Base-by-base conservation (phyloP, 2,329 filamentous ascomycete species). In the Hymenotorrendiella dingleyae region DNA sequence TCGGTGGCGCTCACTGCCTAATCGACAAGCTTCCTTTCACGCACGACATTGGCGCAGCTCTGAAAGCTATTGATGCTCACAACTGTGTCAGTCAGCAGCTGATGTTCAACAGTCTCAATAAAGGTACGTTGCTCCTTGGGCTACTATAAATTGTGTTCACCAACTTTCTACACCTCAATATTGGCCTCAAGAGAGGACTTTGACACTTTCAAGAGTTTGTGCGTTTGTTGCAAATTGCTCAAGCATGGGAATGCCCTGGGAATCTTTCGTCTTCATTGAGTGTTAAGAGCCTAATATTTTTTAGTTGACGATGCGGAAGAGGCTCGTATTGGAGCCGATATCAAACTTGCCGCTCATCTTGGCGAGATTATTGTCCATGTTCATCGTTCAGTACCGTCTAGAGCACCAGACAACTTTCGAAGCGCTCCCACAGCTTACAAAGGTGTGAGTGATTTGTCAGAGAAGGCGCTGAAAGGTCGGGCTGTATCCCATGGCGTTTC, bases 291-390 rank as follows among this genome's bases (percentile, higher is more conserved):
- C 30, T 33, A 23, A 40, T 7, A 16, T 8, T 14, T 34, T n/a
- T 11, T 36, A 54, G 54, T 53, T 26, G 51, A 55, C 17, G 48
- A 52, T 28, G 14, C 21, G 11, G 47, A 52, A 16, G 37, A 42
- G 2, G 22, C 17, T 2, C 40, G 45, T 9, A 36, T 56, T 3
- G 51, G 47, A 39, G 23, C 40, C 1, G 52, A 57, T 43, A 30
- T 24, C 6, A 50, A 50, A 27, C 22, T 46, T 10, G 11, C 44
- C 5, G n/a, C 28, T 9, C 35, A 33, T 1, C 24, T 54, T 9
- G 46, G 53, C 1, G 49, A 52, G 27, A 54, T 56, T 36, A 9
- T 46, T 2, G 43, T 53, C 2, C n/a, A 34, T 14, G 21, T 53
- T 21, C 32, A 42, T 30, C 42, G 53, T 23, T 27, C 46, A 8